phyloP scores from a whole-genome alignment of 2,329 filamentous ascomycete species.

The Paraphoma chrysanthemicola region DNA sequence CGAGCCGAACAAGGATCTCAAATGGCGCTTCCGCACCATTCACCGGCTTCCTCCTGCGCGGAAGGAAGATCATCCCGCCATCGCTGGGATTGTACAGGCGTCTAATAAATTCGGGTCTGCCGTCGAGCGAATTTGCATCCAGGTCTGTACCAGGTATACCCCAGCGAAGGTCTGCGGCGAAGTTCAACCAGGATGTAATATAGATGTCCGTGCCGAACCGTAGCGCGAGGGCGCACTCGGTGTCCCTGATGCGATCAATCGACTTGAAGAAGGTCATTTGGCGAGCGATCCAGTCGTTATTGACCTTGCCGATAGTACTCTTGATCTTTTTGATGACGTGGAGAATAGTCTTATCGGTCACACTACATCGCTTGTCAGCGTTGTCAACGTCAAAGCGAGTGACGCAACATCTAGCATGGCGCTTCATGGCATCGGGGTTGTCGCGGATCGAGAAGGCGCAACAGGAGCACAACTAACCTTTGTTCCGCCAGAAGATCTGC shows the following conservation, averaged over 20 bases:
- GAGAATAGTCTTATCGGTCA: conserved; percentile 38
- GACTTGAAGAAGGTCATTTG: conserved; percentile 42
- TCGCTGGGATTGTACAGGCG: conserved; percentile 37
- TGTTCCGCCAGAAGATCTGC: conserved; percentile 33
- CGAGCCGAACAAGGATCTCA: conserved; percentile 43
- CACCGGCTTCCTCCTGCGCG: conserved; percentile 29
- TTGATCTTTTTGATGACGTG: conserved; percentile 35
- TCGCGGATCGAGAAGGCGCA: not conserved
- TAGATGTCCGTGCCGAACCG: conserved; percentile 42
- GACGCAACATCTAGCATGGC: conserved; percentile 8
- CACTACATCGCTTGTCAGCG: conserved; percentile 31
- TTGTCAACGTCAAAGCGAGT: conserved; percentile 5
- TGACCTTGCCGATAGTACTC: conserved; percentile 33
- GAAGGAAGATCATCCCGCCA: conserved; percentile 46
- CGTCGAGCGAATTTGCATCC: conserved; percentile 25
- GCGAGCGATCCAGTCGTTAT: conserved; percentile 39
- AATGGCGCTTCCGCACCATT: conserved; percentile 40
- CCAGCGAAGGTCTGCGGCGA: conserved; percentile 41
- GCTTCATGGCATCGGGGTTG: conserved; percentile 11
- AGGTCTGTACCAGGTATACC: conserved; percentile 43
- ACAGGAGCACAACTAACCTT: conserved; percentile 30
- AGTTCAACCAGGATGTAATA: conserved; percentile 46
- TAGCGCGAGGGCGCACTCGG: conserved; percentile 37
- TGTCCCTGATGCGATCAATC: conserved; percentile 36
- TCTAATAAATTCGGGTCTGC: conserved; percentile 43